Base-by-base conservation (phyloP, 2,329 filamentous ascomycete species). In the Xylaria sp. region DNA sequence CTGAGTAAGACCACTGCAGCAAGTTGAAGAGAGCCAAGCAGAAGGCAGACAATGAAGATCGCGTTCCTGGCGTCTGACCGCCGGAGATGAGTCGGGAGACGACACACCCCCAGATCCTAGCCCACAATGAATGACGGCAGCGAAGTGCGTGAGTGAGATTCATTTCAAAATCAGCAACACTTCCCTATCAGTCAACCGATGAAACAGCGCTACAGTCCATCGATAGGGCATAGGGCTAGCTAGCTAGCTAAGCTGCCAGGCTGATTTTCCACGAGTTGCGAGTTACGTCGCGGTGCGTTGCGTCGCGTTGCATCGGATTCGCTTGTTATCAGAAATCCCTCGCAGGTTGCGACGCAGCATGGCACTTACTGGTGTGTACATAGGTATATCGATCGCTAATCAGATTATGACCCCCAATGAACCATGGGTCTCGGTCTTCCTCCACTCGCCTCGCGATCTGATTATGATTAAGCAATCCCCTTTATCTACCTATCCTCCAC, bases 1-100 rank as follows among this genome's bases (percentile, higher is more conserved):
- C 66, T 68, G 66, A 68, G 66, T 65, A 68, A 68, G 66, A 58
- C 57, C 19, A 12, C 30, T 58, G 14, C 27, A 8, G 58, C 19
- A 47, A 55, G 39, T 62, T 12, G 36, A 63, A 36, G 59, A 62
- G 51, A 34, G 24, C 4, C 30, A 34, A 24, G 53, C 61, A 63
- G 34, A 11, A 36, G 34, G n/a, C 30, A 39, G 8, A 57, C 19
- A 27, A 57, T n/a, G n/a, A 36, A 27, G 11, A 34, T 36, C 51
- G 51, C 54, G 39, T 50, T 19, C 9, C 24, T 21, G 36, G 17
- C 32, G 50, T 61, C 56, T 50, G 56, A 62, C 62, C 36, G 53
- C 62, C 57, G 66, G 65, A 58, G 50, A 68, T 57, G 56, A 60
- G 24, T 61, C 65, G 61, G 65, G 42, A 68, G 14, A 42, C 32